Evolutionary conservation across 305 asterid genomes (phyloP), one percentile per base, ranked within the genome.

Genomic region (Stenogyne calaminthoides): DNA sequence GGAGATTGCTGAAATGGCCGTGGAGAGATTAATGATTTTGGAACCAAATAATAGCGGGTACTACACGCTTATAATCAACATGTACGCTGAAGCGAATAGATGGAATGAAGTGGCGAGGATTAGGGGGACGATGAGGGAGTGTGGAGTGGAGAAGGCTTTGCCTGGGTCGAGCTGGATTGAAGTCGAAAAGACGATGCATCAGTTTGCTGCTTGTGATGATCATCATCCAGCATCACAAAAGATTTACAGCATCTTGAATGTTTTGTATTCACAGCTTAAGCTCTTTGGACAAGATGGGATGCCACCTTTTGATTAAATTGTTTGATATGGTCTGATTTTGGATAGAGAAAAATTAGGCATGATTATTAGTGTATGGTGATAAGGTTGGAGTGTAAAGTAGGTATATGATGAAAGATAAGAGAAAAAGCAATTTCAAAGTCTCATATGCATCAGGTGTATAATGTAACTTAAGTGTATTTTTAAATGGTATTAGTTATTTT

Each of bases 161-260:
- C 95, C 89, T 0, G 93, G 93, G 27, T 83, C 77, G n/a, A 91
- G 96, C 60, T 88, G 95, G 96, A 84, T 91, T 47, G 91, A 91
- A 78, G 76, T 87, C 70, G 74, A 78, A 57, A 86, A 71, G 78
- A 80, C 75, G 71, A 83, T 76, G 73, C 86, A 86, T 74, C 88
- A 79, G 64, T 91, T 91, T 84, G 86, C 91, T 51, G 89, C 96
- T 70, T 80, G 87, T 76, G 90, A 82, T 78, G 70, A 74, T 49
- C 67, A 63, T 78, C 91, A 85, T 64, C 84, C 88, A 19, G 74
- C 74, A 18, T 81, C 82, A 15, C 72, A 73, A 59, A 86, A 80
- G 75, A 85, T 86, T 69, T 81, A 76, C 68, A 70, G 73, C 47
- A 63, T 82, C 9, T 67, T 85, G 76, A 84, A 80, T 76, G 75